phyloP scores from a whole-genome alignment of 2,329 filamentous ascomycete genomes.

The Cercospora citrullina region DNA sequence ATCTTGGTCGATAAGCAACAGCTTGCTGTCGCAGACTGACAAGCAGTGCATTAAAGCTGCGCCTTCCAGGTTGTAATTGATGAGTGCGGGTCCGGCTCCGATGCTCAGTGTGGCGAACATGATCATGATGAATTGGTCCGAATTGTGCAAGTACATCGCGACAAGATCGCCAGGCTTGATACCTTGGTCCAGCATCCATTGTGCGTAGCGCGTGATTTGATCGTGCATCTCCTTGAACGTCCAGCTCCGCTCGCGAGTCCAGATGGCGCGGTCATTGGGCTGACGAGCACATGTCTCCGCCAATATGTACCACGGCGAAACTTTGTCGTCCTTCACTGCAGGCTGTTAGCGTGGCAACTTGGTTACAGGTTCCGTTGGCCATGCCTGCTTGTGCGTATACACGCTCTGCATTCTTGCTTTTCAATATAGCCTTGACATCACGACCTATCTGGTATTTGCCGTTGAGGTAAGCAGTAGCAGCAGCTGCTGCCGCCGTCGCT shows the following conservation, averaged over 20 bases:
- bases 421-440: slow-evolving; percentile 55
- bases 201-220: slow-evolving; percentile 59
- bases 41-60: slow-evolving; percentile 40
- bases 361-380: slow-evolving; percentile 40
- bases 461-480: slow-evolving; percentile 59
- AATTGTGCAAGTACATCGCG: slow-evolving; percentile 36
- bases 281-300: slow-evolving; percentile 35
- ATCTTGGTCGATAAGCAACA: slow-evolving; percentile 49
- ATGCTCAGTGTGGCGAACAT: slow-evolving; percentile 35
- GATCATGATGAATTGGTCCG: slow-evolving; percentile 35
- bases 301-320: slow-evolving; percentile 35
- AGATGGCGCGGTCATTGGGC: slow-evolving; percentile 59
- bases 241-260: slow-evolving; percentile 60
- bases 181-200: slow-evolving; percentile 55
- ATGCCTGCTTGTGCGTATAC: slow-evolving; percentile 48
- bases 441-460: slow-evolving; percentile 66
- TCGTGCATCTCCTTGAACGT: slow-evolving; percentile 59
- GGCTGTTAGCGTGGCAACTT: not conserved
- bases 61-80: slow-evolving; percentile 41
- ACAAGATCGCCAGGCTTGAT: slow-evolving; percentile 38
- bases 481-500: slow-evolving; percentile 31
- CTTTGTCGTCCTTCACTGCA: slow-evolving; percentile 24
- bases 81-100: slow-evolving; percentile 38
- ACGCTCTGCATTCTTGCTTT: slow-evolving; percentile 47
- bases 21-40: slow-evolving; percentile 41